Percentiles rank a stretch among this genome's conserved stretches.
These are phyloP conservation scores for Coemansia sp. DNA, from an alignment of 192 early-diverging fungal genomes.

Conservation along the genomic window DNA sequence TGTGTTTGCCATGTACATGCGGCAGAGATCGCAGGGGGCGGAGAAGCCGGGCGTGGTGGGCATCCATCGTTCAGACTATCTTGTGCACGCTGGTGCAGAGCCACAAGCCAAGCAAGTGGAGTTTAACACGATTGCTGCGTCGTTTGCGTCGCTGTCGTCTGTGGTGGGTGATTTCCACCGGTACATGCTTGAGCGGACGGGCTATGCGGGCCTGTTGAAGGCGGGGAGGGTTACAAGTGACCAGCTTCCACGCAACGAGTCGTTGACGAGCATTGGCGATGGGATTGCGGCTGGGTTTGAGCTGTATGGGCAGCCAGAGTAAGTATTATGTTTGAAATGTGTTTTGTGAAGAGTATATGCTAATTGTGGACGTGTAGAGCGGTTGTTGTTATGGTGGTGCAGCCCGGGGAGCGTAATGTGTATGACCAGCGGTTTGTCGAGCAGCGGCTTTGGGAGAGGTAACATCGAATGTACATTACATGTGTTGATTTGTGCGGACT, in stretches of 20 bases:
- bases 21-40: conserved; percentile 48
- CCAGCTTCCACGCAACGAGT: conserved; percentile 66
- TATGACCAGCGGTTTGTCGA: conserved; percentile 81
- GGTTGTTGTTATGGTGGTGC: conserved; percentile 83
- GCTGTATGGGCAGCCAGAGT: conserved; percentile 32
- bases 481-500: too few species aligned
- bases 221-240: conserved; percentile 5
- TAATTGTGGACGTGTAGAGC: conserved; percentile 48
- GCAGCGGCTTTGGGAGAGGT: conserved; percentile 49
- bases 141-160: conserved; percentile 82
- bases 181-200: conserved; percentile 47
- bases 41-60: conserved; percentile 69
- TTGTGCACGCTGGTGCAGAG: conserved; percentile 64
- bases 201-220: conserved; percentile 27
- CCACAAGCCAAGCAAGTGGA: conserved; percentile 83
- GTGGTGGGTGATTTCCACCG: conserved; percentile 75
- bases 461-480: neutral
- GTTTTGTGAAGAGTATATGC: neutral
- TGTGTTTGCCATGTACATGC: conserved; percentile 75
- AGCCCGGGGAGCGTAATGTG: conserved; percentile 88
- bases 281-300: conserved; percentile 72
- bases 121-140: conserved; percentile 92
- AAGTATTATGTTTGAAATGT: neutral
- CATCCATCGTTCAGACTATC: conserved; percentile 90
- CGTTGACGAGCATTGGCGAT: conserved; percentile 68